A percentile compares a stretch with the other conserved stretches of the same genome.
phyloP scores from a whole-genome alignment of 768 basidiomycete genomes.

The Suillus subaureus region DNA sequence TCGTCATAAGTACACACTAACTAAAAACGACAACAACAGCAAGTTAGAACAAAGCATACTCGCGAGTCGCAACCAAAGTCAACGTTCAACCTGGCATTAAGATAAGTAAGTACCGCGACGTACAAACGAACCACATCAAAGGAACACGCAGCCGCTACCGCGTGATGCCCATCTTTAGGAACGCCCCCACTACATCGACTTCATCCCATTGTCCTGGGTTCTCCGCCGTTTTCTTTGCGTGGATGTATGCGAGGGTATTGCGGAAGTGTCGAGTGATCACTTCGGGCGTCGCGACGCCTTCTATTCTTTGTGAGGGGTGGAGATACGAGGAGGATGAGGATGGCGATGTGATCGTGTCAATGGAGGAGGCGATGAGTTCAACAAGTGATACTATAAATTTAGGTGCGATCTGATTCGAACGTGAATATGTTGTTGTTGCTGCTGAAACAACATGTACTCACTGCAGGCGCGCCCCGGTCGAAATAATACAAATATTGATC shows the following conservation, averaged over 20 bases:
- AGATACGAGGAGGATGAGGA: slow-evolving; percentile 51
- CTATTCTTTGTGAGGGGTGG: slow-evolving; percentile 87
- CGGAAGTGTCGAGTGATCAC: slow-evolving; percentile 94
- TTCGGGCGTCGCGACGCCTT: slow-evolving; percentile 90
- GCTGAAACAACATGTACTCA: slow-evolving; percentile 42
- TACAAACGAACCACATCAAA: neutral
- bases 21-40: slow-evolving; percentile 8
- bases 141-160: slow-evolving; percentile 38
- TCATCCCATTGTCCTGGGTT: slow-evolving; percentile 67
- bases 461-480: slow-evolving; percentile 89
- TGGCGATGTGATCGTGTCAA: slow-evolving; percentile 86
- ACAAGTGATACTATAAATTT: slow-evolving; percentile 97
- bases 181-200: slow-evolving; percentile 86
- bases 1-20: slow-evolving; percentile 3
- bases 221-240: slow-evolving; percentile 60
- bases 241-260: slow-evolving; percentile 85
- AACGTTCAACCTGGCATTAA: slow-evolving; percentile 1
- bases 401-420: slow-evolving; percentile 68
- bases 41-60: slow-evolving; percentile 5
- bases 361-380: slow-evolving; percentile 91
- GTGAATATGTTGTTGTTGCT: neutral
- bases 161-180: slow-evolving; percentile 85
- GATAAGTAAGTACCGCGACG: neutral
- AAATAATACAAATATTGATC: slow-evolving; percentile 97
- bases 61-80: neutral